Base-by-base conservation (phyloP, 768 basidiomycete species). In the Lactifluus rugatus region DNA sequence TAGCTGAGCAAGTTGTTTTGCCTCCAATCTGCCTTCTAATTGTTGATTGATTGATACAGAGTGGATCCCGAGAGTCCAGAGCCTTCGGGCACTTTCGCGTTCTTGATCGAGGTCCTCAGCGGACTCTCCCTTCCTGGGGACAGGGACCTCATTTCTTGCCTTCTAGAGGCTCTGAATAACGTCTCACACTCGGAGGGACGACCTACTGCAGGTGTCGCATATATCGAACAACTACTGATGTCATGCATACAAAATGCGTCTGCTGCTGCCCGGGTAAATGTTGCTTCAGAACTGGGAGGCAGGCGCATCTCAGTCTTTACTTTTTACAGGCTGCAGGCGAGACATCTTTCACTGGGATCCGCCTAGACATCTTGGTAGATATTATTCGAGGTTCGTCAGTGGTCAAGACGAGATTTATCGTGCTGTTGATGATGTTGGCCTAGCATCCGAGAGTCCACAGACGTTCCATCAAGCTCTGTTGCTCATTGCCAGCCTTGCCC, bases 401-500 rank as follows among this genome's bases (percentile, higher is more conserved):
- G 6, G 19, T 36, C 41, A 48, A 16, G 16, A 52, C 32, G 28
- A 37, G 19, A 11, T 52, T 61, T 37, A 56, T 45, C 62, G 16
- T 56, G 16, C 3, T 48, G n/a, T 19, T 55, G 26, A 52, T 53
- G 17, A 21, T 13, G 9, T 47, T 8, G 52, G 34, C 36, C 2
- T 61, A 94, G 93, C 85, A 16, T 85, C 93, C 2, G 82, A 82
- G 45, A 96, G 94, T 65, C 94, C 95, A 1, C 93, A 97, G 67
- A 95, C 91, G 0, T 93, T 93, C 74, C 85, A 97, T 64, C 89
- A 95, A 69, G 92, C 93, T 0, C 74, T 98, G 2, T 76, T 97
- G 25, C 76, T 98, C 32, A 86, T 96, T 71, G 86, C 93, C 5
- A 86, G 78, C 61, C 71, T 98, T 55, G 89, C 92, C 2, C 80